Base-by-base conservation (phyloP, 2,329 filamentous ascomycete species). In the Hirsutella rhossiliensis region DNA sequence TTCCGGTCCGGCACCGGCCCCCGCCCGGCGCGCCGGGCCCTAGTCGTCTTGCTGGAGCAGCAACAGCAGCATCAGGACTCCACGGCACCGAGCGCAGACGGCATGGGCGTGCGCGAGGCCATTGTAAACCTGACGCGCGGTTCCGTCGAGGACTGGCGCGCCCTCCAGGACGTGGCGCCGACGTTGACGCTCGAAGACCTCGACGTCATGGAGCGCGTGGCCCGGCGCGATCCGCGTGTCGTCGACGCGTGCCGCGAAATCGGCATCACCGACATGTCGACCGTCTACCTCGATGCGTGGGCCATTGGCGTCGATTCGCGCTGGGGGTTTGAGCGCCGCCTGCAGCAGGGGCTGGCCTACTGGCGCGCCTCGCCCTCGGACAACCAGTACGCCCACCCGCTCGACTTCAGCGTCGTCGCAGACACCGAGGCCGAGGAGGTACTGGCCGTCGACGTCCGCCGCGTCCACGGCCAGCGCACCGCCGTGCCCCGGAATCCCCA, bases 211-310 rank as follows among this genome's bases (percentile, higher is more conserved):
- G 85, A 90, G 62, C 70, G 72, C 34, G 66, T 86, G 23, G 72
- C 78, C 38, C 73, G 84, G 47, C 75, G 75, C 51, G 82, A 89
- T 52, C 70, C 80, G 0, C 82, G 80, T 49, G 84, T 89, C 47
- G 84, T 88, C 54, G 78, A 87, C 60, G 82, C 85, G 56, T 90
- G 85, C 55, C 75, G 72, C 3, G 76, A 88, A 30, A 66, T 87
- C 49, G 84, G 85, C 19, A 87, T 90, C 49, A 71, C 79, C 52
- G 83, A 89, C 53, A 90, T 90, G 85, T 67, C 84, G 62, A 87
- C 88, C 63, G 82, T 90, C 31, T 89, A 84, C 62, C 83, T 85
- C 59, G 85, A 90, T 60, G 84, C 82, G 37, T 90, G 85, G 85
- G 87, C 85, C 2, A 88, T 90, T 61, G 85, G 85, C 29, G 84